Percentiles rank a stretch among this genome's conserved stretches.
Evolutionary conservation across 1,284 basidiomycete genomes (phyloP).

Genomic region (Melanopsichium pennsylvanicum): DNA sequence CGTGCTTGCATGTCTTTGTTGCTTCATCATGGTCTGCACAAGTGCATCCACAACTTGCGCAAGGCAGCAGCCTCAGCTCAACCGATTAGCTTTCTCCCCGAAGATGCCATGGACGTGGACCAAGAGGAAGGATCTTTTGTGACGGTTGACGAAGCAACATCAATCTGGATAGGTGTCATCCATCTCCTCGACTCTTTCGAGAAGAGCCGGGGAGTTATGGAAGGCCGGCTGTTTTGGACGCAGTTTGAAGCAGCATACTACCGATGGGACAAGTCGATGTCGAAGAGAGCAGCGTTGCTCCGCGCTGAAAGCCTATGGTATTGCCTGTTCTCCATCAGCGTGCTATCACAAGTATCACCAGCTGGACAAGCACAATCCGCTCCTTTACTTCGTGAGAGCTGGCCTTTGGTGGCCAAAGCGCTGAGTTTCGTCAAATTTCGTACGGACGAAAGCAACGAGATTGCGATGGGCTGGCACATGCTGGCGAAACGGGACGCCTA

Average conservation of each 20-base stretch:
- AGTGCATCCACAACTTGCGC: conserved; percentile 24
- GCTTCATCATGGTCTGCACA: conserved; percentile 52
- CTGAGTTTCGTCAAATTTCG: conserved; percentile 69
- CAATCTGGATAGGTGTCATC: conserved; percentile 80
- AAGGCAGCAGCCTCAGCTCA: not conserved
- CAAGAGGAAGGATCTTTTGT: conserved; percentile 52
- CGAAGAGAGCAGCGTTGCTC: conserved; percentile 70
- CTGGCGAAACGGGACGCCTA: conserved; percentile 78
- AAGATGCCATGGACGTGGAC: not conserved
- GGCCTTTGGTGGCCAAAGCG: conserved; percentile 70
- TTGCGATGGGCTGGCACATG: conserved; percentile 67
- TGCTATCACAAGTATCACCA: conserved; percentile 79
- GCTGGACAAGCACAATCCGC: conserved; percentile 70
- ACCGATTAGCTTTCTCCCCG: not conserved
- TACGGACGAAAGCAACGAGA: conserved; percentile 71
- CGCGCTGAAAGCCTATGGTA: conserved; percentile 73
- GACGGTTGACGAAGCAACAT: conserved; percentile 69
- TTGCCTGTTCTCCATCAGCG: conserved; percentile 75
- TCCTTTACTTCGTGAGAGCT: conserved; percentile 72
- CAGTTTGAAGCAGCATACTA: conserved; percentile 46
- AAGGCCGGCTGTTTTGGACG: conserved; percentile 42
- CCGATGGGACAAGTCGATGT: conserved; percentile 53
- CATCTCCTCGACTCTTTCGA: conserved; percentile 68
- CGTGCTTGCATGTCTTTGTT: conserved; percentile 50
- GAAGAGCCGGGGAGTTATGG: conserved; percentile 14